Evolutionary conservation across 768 basidiomycete genomes (phyloP).

Genomic region (Boletus insuetus): DNA sequence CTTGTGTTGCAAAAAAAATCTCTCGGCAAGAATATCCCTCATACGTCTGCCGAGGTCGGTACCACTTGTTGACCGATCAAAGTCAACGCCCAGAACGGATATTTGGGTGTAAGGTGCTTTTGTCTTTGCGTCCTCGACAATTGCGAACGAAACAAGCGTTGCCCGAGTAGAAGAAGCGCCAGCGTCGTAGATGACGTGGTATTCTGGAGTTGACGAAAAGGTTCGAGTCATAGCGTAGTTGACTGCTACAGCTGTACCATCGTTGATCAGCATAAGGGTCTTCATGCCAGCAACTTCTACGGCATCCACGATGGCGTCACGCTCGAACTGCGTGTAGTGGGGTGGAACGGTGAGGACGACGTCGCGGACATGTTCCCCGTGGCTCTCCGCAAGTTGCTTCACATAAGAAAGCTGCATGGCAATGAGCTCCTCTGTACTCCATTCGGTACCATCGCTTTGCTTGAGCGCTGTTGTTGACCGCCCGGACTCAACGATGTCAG

Average conservation of each 20-base stretch:
- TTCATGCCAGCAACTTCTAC: slow-evolving; percentile 87
- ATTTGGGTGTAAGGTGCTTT: slow-evolving; percentile 63
- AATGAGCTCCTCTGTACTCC: slow-evolving; percentile 85
- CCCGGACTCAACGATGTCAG: slow-evolving; percentile 49
- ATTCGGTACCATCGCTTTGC: slow-evolving; percentile 63
- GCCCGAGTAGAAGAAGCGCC: slow-evolving; percentile 82
- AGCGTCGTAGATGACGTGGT: slow-evolving; percentile 92
- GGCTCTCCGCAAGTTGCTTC: slow-evolving; percentile 78
- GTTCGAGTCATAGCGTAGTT: slow-evolving; percentile 97
- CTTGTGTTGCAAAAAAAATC: slow-evolving; percentile 71
- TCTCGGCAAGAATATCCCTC: slow-evolving; percentile 72
- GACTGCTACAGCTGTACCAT: slow-evolving; percentile 92
- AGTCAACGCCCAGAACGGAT: slow-evolving; percentile 77
- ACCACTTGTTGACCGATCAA: slow-evolving; percentile 73
- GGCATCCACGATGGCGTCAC: slow-evolving; percentile 89
- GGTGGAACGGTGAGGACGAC: slow-evolving; percentile 89
- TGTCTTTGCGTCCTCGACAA: slow-evolving; percentile 46
- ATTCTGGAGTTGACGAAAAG: slow-evolving; percentile 68
- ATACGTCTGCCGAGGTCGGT: slow-evolving; percentile 82
- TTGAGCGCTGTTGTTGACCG: slow-evolving; percentile 61
- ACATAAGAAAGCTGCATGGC: slow-evolving; percentile 94
- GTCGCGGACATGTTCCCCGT: slow-evolving; percentile 76
- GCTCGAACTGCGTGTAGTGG: slow-evolving; percentile 87
- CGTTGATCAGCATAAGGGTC: slow-evolving; percentile 82
- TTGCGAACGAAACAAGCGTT: slow-evolving; percentile 68